Base-by-base conservation (phyloP, 139 green algal genomes). In the Chlorella ohadii region DNA sequence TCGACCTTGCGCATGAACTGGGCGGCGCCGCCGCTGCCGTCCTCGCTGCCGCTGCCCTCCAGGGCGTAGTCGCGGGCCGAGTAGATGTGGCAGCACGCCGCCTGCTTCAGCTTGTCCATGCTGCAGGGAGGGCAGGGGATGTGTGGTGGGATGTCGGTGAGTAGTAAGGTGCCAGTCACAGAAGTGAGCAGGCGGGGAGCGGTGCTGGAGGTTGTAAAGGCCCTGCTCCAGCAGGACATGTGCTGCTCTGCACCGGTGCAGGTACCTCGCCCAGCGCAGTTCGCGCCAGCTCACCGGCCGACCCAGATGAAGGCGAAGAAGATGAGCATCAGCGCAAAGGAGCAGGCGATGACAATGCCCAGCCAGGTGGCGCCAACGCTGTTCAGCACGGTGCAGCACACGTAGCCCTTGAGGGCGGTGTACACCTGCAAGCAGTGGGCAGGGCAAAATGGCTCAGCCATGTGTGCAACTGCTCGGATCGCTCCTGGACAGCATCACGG, bases 71-170 rank as follows among this genome's bases (percentile, higher is more conserved):
- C 76, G 0, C 76, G 59, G 7, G 41, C 23, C 1, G 34, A 61
- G 76, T 82, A 82, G 59, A 82, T 39, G 76, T 82, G 76, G 59
- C 76, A 82, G 76, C 57, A 72, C 59, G 59, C 76, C 12, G 71
- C 22, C 34, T 25, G 0, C 25, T 51, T n/a, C 27, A 82, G 76
- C 33, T 55, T 72, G 76, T 82, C 76, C 76, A 82, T 72, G 36
- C 76, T 82, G 76, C 59, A 72, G 0, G 23, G 31, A 61, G 19
- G 4, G 12, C 22, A 15, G 12, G 34, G 1, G 33, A 28, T 28
- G 66, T 31, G 33, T 27, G 31, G 66, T 23, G n/a, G 66, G 33
- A 12, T n/a, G n/a, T n/a, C 13, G 4, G n/a, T 1, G 4, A 22
- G n/a, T 19, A 7, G 66, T 28, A 33, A 13, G 33, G 33, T 16